Evolutionary conservation across 345 rosid species (phyloP).

Genomic region (Moricandia moricandioides): DNA sequence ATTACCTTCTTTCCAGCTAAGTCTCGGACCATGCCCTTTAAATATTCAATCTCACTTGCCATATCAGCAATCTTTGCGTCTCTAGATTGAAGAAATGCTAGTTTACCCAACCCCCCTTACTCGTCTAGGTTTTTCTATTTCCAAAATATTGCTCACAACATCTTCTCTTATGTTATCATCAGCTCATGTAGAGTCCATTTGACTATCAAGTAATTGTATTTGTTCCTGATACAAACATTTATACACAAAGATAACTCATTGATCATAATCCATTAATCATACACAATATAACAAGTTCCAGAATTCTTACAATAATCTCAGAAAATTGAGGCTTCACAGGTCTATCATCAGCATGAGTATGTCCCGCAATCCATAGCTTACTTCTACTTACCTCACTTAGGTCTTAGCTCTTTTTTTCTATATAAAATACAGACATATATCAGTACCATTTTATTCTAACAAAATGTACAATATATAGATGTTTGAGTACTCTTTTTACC

Average conservation of each 20-base stretch:
- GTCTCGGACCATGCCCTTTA: not conserved
- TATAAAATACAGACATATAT: not conserved
- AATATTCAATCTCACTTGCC: not conserved
- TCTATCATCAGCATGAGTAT: not conserved
- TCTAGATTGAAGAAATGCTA: not conserved
- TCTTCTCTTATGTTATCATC: not conserved
- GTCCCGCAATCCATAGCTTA: not conserved
- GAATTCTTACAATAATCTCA: not conserved
- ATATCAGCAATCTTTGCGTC: not conserved
- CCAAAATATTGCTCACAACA: not conserved
- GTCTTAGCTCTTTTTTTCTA: not conserved
- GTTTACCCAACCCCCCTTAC: not conserved
- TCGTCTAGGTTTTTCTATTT: not conserved
- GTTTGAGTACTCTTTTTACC: not conserved
- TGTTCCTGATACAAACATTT: not conserved
- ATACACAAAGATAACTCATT: not conserved
- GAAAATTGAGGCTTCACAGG: not conserved
- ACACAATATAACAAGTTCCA: not conserved
- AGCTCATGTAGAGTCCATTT: not conserved
- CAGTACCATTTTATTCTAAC: not conserved
- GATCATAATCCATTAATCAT: not conserved
- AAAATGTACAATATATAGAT: not conserved
- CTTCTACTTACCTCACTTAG: not conserved
- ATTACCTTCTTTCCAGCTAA: too few relatives aligned
- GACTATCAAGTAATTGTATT: not conserved